Base-by-base conservation (phyloP, 768 basidiomycete species). In the Lactarius hengduanensis region DNA sequence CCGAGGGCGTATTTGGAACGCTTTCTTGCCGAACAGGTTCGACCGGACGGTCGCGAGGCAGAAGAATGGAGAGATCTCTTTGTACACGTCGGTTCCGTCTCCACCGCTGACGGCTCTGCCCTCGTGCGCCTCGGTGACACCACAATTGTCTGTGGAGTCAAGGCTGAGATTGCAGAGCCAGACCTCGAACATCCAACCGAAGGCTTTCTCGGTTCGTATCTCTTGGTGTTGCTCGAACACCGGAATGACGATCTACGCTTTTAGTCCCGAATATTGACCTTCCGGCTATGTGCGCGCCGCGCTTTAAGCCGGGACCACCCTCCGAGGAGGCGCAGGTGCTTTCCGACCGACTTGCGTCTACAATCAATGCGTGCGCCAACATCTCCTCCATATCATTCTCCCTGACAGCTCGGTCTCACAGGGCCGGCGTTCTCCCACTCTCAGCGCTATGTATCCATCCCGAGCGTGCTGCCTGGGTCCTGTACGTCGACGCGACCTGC, bases 231-330 rank as follows among this genome's bases (percentile, higher is more conserved):
- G 28, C 28, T 41, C 22, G 3, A 36, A 36, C 50, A 11, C 22
- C 9, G 58, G 16, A n/a, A 34, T 9, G 20, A 40, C 15, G 38
- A 32, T 67, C 95, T 28, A 10, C 32, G 3, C 16, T 47, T 15
- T 10, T 54, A 66, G 96, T 98, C 0, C 96, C 97, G 1, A 98
- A 98, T 73, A 79, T 98, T 69, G 96, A 99, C 75, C 83, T 99
- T 2, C 91, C 96, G 2, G 91, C 96, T 0, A 83, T 98, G 64
- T 98, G 94, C 74, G 95, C 94, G 9, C 89, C 96, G 0, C 87
- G 85, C 71, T 98, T 97, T 81, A 96, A 95, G 72, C 92, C 96
- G 41, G 97, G 97, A 2, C 96, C 97, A 1, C 97, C 97, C 0
- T 82, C 86, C 0, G 96, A 98, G 68, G 96, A 98, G 74, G 95